These are phyloP conservation scores for Pseudonitzschia pungens DNA, from an alignment of 108 stramenopile genomes.

Conservation along the genomic window DNA sequence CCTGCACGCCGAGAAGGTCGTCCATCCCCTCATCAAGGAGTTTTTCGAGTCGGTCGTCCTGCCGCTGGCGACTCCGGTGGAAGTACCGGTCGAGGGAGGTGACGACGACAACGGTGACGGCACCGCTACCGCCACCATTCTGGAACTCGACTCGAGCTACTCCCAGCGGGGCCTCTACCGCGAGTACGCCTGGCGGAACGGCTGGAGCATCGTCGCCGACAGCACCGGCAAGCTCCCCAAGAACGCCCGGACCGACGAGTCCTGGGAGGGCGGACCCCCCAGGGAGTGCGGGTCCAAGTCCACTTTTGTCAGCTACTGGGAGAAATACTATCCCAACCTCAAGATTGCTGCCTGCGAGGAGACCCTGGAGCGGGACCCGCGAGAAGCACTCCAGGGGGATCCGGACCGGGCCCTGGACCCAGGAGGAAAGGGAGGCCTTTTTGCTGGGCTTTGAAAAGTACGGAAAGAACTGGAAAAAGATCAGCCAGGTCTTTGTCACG, in stretches of 20 bases:
- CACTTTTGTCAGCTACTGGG: not conserved
- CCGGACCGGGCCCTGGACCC: not conserved
- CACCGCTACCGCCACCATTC: not conserved
- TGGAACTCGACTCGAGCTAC: not conserved
- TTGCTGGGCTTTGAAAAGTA: not conserved
- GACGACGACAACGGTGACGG: not conserved
- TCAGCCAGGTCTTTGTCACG: not conserved
- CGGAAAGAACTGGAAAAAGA: constrained; percentile 2
- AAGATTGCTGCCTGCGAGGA: not conserved
- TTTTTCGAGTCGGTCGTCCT: not conserved
- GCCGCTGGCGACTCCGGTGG: not conserved
- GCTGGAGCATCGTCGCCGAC: not conserved
- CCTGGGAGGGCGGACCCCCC: not conserved
- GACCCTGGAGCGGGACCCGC: not conserved
- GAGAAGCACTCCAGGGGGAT: not conserved
- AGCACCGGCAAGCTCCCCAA: not conserved
- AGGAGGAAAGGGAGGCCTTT: not conserved
- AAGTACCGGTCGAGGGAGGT: not conserved
- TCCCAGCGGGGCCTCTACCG: not conserved
- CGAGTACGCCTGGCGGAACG: not conserved
- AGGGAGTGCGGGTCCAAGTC: not conserved
- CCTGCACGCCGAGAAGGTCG: not conserved
- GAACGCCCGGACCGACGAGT: not conserved
- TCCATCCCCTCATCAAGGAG: not conserved
- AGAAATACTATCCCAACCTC: not conserved